phyloP scores from a whole-genome alignment of 768 basidiomycete species.

The Kwoniella dendrophila region DNA sequence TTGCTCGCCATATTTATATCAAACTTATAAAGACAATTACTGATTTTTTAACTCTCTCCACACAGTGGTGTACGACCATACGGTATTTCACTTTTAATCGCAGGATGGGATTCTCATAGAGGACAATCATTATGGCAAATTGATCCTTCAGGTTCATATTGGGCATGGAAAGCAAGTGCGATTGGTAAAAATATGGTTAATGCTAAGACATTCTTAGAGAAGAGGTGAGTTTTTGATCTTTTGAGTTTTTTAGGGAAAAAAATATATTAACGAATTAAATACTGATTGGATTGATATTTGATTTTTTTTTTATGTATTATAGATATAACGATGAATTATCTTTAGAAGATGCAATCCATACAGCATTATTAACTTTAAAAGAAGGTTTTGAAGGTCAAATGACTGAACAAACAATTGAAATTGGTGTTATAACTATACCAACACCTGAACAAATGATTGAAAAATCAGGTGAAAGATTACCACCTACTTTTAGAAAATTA shows the following conservation, averaged over 20 bases:
- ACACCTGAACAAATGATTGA: constrained; percentile 66
- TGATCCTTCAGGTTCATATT: constrained; percentile 97
- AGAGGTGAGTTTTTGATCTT: constrained; percentile 66
- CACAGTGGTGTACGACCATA: constrained; percentile 96
- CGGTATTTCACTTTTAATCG: constrained; percentile 93
- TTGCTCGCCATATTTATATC: no score
- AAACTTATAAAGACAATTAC: neutral
- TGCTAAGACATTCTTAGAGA: constrained; percentile 98
- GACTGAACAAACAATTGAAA: constrained; percentile 99
- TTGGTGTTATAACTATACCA: constrained; percentile 91
- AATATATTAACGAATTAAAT: no score
- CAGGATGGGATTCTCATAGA: constrained; percentile 92
- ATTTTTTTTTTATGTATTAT: no score
- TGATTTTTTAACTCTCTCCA: constrained; percentile 20
- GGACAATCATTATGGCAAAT: constrained; percentile 98
- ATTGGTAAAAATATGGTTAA: constrained; percentile 99
- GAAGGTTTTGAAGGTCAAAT: constrained; percentile 99
- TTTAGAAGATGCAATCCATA: constrained; percentile 97
- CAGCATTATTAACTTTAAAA: constrained; percentile 93
- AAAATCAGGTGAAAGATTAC: constrained; percentile 71
- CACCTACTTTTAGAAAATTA: constrained; percentile 90
- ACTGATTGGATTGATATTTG: no score
- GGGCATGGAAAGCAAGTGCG: constrained; percentile 99
- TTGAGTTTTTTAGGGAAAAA: neutral
- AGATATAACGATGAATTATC: constrained; percentile 99